phyloP scores from a whole-genome alignment of 805 yeast genomes.

The Metschnikowia baotianmanensis region DNA sequence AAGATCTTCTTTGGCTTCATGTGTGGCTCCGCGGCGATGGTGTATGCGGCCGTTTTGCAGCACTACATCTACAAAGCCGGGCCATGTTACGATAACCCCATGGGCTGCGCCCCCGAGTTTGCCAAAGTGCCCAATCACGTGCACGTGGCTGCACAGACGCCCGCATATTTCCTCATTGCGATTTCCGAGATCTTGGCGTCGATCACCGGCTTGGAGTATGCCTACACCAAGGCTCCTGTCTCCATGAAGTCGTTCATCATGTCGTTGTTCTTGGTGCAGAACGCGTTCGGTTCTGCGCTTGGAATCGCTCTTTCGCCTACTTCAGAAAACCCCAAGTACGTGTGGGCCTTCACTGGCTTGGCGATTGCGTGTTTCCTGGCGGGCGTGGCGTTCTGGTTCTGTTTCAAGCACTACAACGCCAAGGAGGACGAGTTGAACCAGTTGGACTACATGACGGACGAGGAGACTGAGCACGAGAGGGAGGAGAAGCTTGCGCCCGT shows the following conservation, averaged over 20 bases:
- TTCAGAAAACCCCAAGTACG: constrained; percentile 64
- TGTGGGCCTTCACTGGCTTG: constrained; percentile 67
- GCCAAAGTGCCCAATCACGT: constrained; percentile 49
- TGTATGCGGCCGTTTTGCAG: constrained; percentile 74
- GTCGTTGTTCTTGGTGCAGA: constrained; percentile 65
- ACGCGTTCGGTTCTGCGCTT: constrained; percentile 74
- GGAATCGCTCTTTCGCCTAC: constrained; percentile 72
- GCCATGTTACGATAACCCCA: constrained; percentile 69
- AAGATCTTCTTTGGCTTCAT: constrained; percentile 70
- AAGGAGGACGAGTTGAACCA: constrained; percentile 58
- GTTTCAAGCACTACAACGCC: constrained; percentile 53
- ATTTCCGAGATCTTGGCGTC: constrained; percentile 77
- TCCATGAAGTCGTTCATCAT: constrained; percentile 64
- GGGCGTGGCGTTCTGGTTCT: constrained; percentile 61
- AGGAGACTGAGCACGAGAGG: constrained; percentile 4
- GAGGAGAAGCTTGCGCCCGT: constrained; percentile 13
- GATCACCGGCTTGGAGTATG: constrained; percentile 79
- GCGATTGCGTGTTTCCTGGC: constrained; percentile 56
- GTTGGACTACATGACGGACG: constrained; percentile 37
- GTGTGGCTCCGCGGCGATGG: constrained; percentile 63
- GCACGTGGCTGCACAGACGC: constrained; percentile 70
- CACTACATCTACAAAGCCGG: constrained; percentile 65
- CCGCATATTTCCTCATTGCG: constrained; percentile 71
- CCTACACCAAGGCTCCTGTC: constrained; percentile 78
- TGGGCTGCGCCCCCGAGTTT: constrained; percentile 44